Evolutionary conservation across 495 filamentous ascomycete genomes (phyloP).

Genomic region (Eremomyces bilateralis): DNA sequence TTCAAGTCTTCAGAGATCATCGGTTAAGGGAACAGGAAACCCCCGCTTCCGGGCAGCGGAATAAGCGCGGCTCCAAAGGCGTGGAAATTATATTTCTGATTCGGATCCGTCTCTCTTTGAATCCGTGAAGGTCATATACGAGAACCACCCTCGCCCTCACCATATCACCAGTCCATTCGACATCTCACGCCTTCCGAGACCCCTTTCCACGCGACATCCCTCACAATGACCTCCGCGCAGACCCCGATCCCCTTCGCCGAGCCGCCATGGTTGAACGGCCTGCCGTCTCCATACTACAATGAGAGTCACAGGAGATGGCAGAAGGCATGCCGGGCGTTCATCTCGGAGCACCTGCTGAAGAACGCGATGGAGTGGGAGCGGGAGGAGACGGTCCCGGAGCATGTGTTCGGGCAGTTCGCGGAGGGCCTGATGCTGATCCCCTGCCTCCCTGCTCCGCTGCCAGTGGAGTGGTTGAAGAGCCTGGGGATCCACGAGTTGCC

Average conservation of each 20-base stretch:
- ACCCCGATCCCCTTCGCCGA: conserved; percentile 60
- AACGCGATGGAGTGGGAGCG: conserved; percentile 47
- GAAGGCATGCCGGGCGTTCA: conserved; percentile 40
- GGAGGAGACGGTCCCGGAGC: conserved; percentile 33
- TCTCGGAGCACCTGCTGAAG: conserved; percentile 33
- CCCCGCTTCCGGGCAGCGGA: no score
- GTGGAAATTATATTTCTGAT: no score
- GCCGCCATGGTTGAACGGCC: conserved; percentile 44
- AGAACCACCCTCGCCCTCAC: no score
- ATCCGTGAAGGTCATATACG: no score
- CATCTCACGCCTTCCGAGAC: no score
- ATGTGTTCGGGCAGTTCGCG: conserved; percentile 39
- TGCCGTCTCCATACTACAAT: conserved; percentile 51
- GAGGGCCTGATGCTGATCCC: conserved; percentile 29
- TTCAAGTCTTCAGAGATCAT: no score
- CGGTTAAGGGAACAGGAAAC: no score
- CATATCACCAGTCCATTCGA: no score
- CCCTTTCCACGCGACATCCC: no score
- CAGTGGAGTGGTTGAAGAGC: conserved; percentile 40
- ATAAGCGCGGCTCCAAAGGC: no score
- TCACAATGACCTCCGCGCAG: no score
- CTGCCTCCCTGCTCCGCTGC: conserved; percentile 41
- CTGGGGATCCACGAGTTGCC: conserved; percentile 41
- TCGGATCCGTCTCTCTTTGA: no score
- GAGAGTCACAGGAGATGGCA: conserved; percentile 40